Conservation (phyloP, 2,329 filamentous ascomycete genomes). For the Paecilomyces sp. region DNA sequence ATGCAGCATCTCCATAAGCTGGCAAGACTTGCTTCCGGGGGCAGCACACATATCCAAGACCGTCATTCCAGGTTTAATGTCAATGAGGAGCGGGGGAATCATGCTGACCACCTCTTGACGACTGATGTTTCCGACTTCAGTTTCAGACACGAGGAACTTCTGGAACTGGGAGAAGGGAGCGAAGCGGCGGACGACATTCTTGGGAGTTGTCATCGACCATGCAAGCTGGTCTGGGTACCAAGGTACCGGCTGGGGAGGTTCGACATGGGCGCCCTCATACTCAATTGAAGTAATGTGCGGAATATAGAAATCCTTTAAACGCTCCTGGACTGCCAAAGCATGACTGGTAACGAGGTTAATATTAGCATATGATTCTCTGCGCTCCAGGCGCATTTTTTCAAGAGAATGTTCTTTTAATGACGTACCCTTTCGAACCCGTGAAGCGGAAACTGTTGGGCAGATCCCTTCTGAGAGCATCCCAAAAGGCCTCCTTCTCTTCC, state of each 20-base stretch:
- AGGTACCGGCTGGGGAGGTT: constrained; percentile 70
- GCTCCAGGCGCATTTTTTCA: neutral
- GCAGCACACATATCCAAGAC: constrained; percentile 95
- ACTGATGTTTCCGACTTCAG: constrained; percentile 93
- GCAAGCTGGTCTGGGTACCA: constrained; percentile 96
- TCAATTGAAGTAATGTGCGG: constrained; percentile 82
- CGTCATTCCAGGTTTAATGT: constrained; percentile 82
- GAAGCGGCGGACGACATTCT: constrained; percentile 90
- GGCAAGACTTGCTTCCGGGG: constrained; percentile 92
- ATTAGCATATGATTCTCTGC: neutral
- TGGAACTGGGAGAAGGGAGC: constrained; percentile 92
- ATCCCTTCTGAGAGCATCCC: constrained; percentile 73
- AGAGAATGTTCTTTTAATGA: constrained; percentile 5
- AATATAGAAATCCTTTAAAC: constrained; percentile 81
- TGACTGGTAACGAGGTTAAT: constrained; percentile 50
- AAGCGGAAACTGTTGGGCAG: constrained; percentile 97
- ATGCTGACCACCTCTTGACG: constrained; percentile 97
- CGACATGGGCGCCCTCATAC: constrained; percentile 73
- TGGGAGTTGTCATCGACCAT: constrained; percentile 97
- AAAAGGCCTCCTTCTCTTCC: constrained; percentile 73
- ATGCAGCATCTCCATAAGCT: constrained; percentile 91
- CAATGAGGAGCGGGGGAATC: constrained; percentile 93
- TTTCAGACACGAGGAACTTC: constrained; percentile 96
- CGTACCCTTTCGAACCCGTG: constrained; percentile 83
- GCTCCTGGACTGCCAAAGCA: constrained; percentile 83